Evolutionary conservation across 768 basidiomycete species (phyloP), one percentile per base, ranked within the genome.

Genomic region (Boletus rubropictus): DNA sequence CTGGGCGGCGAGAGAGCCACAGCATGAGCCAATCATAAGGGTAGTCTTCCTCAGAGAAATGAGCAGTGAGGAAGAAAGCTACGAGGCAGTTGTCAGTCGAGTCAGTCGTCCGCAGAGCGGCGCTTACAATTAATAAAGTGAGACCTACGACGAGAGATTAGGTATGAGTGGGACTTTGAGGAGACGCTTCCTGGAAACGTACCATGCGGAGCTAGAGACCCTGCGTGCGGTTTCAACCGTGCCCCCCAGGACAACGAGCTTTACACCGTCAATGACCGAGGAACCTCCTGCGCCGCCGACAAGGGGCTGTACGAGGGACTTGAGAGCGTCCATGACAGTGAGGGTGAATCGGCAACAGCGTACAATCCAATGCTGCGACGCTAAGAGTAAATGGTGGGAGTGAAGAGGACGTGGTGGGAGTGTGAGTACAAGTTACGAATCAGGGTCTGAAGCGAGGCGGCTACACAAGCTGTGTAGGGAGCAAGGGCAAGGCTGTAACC

Each of bases 1-100:
- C 88, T 34, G 88, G 76, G 72, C 86, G 77, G 42, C 86, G 82
- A 35, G 86, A 86, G 40, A 91, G 79, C 88, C 88, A 91, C 27
- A 89, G 76, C 86, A 90, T 90, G 43, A 91, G 76, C 88, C 88
- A 91, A 68, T 91, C 88, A 56, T 89, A 91, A 4, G 88, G 89
- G 53, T 86, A 86, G 61, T 91, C 89, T 66, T 91, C 89, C 69
- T 91, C 89, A 54, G 81, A 85, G 72, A 91, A 91, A 67, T 90
- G 86, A 8, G 89, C 89, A 14, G 89, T 91, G 42, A 91, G 79
- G 80, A 90, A 91, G 76, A 86, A 86, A 0, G 84, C 84, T 85
- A 63, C 11, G 11, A 37, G 22, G 15, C 0, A 12, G 48, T 17
- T 7, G 33, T 60, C 18, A 57, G 52, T 14, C 2, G 49, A 46